These are phyloP conservation scores for Cystoderma amianthinum DNA, from an alignment of 768 basidiomycete genomes.

Conservation along the genomic window DNA sequence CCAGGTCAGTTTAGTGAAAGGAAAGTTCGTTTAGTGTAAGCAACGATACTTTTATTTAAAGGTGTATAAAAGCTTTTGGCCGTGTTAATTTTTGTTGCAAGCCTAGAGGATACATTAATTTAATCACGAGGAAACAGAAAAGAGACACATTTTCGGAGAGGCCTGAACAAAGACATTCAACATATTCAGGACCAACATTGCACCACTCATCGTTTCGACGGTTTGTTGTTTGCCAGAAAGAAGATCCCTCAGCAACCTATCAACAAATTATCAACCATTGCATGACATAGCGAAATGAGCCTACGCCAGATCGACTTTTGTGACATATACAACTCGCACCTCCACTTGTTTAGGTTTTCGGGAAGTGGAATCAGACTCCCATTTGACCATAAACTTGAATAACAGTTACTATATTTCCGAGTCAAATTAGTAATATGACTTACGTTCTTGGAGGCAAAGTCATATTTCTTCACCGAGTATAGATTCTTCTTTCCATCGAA, in stretches of 20 bases:
- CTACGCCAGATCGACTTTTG: slow-evolving; percentile 14
- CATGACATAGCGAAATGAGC: neutral
- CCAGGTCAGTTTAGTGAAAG: neutral
- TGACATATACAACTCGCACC: slow-evolving; percentile 18
- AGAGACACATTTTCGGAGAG: slow-evolving; percentile 17
- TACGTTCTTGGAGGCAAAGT: neutral
- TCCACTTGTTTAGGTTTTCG: neutral
- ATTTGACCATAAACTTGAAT: slow-evolving; percentile 13
- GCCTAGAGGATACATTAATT: slow-evolving; percentile 8
- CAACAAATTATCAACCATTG: neutral
- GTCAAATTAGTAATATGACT: neutral
- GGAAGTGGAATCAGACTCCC: slow-evolving; percentile 9
- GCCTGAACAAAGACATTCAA: slow-evolving; percentile 26
- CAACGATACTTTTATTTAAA: slow-evolving; percentile 10
- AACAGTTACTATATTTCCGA: neutral
- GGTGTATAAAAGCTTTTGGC: slow-evolving; percentile 18
- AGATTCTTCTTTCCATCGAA: slow-evolving; percentile 28
- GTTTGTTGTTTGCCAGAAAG: neutral
- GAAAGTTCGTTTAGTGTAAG: slow-evolving; percentile 2
- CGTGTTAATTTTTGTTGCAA: slow-evolving; percentile 13
- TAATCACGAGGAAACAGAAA: too few species aligned
- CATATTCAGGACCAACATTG: slow-evolving; percentile 15
- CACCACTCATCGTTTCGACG: neutral
- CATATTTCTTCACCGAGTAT: slow-evolving; percentile 15
- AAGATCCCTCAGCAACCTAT: neutral